Base-by-base conservation (phyloP, 192 early-diverging fungal species). In the Entomortierella parvispora region DNA sequence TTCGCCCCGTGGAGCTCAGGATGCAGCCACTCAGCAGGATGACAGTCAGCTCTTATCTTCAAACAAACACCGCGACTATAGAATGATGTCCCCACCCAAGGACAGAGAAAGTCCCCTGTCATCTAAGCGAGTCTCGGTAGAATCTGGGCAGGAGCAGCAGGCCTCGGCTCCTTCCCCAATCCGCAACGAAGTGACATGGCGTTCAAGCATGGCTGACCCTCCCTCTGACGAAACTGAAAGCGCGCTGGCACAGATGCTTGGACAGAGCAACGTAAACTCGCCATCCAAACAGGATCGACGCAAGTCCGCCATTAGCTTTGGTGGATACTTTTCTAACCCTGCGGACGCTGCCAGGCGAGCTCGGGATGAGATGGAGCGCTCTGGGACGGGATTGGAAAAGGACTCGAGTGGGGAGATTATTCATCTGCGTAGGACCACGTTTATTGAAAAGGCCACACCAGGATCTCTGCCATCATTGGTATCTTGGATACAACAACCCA, bases 231-330 rank as follows among this genome's bases (percentile, higher is more conserved):
- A 40, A 12, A 40, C 37, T 12, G 37, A 40, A 40, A 40, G 37
- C 12, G 5, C 37, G 37, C 12, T 40, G 12, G 37, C 37, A 5
- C 37, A 9, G 37, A 40, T 40, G 5, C 37, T 40, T 40, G 37
- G 37, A 9, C 37, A 40, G 6, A 56, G 32, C 34, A 31, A 44
- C 17, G 1, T 33, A 1, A 47, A 46, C 4, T 9, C 31, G 29
- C 44, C 53, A 4, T 45, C 60, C n/a, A 77, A 77, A 43, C 59
- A 77, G 42, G 74, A 77, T 17, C 60, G 74, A 52, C 74, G 74
- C 29, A 68, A 47, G 43, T 77, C 74, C 20, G 74, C 74, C 17
- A 68, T 64, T 22, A 77, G 74, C 33, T 68, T 77, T 34, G 74
- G 72, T 32, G 65, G 65, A 1, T 77, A 77, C 60, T 77, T 77